Conservation (phyloP, 1,284 basidiomycete genomes). For the Ceratobasidium sp. region DNA sequence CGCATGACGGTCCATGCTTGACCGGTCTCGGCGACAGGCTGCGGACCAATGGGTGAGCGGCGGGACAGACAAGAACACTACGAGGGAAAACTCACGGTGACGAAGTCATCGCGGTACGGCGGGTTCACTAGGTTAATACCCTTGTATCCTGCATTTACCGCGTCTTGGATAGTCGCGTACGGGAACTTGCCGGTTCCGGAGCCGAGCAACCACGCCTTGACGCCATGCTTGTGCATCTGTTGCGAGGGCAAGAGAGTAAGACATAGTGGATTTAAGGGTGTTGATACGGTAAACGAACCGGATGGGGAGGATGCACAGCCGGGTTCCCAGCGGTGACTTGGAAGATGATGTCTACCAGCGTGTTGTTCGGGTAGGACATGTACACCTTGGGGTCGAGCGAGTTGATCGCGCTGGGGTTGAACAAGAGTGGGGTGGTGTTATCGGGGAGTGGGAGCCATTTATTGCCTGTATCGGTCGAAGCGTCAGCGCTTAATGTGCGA, state of each 20-base stretch:
- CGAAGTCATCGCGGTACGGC: slow-evolving; percentile 27
- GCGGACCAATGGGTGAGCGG: not conserved
- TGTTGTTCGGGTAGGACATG: slow-evolving; percentile 10
- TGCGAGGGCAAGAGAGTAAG: not conserved
- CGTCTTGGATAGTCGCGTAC: slow-evolving; percentile 22
- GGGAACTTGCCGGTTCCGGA: slow-evolving; percentile 34
- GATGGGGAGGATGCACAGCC: slow-evolving; percentile 10
- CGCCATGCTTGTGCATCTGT: slow-evolving; percentile 39
- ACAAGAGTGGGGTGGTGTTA: slow-evolving; percentile 8
- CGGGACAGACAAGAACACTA: too few species aligned
- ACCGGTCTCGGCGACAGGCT: slow-evolving; percentile 27
- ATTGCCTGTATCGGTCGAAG: not conserved
- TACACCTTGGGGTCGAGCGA: slow-evolving; percentile 34
- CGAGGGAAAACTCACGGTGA: not conserved
- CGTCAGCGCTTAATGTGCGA: not conserved
- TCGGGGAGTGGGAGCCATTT: not conserved
- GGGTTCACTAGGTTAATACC: slow-evolving; percentile 38
- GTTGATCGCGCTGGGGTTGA: slow-evolving; percentile 26
- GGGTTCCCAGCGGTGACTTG: slow-evolving; percentile 26
- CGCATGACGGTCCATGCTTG: slow-evolving; percentile 34
- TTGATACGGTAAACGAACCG: not conserved
- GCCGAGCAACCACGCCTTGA: slow-evolving; percentile 38
- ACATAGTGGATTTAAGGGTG: not conserved
- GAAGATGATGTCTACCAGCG: slow-evolving; percentile 37
- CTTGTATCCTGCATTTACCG: slow-evolving; percentile 10